phyloP scores from a whole-genome alignment of 371 early-diverging fungal species.

The Mortierella sp. region DNA sequence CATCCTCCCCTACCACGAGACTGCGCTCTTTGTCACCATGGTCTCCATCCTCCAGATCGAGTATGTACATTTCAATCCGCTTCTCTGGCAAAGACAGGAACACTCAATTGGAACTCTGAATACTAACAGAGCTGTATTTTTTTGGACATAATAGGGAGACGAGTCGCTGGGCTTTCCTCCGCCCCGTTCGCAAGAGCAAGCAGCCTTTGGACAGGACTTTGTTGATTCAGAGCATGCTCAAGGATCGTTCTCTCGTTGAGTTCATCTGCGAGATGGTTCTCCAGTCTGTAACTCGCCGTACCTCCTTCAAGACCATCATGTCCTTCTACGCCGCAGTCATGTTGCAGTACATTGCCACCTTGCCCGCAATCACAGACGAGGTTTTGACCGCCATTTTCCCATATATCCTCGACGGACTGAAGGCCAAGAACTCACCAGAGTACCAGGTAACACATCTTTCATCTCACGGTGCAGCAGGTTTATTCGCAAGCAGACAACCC shows the following conservation, averaged over 20 bases:
- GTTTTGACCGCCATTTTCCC: slow-evolving; percentile 69
- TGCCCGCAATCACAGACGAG: slow-evolving; percentile 64
- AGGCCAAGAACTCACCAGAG: slow-evolving; percentile 62
- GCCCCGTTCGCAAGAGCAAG: slow-evolving; percentile 68
- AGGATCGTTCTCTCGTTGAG: slow-evolving; percentile 73
- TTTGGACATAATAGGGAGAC: slow-evolving; percentile 58
- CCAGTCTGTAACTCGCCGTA: slow-evolving; percentile 55
- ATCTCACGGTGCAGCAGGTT: no score
- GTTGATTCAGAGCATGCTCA: slow-evolving; percentile 72
- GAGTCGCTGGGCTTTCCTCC: slow-evolving; percentile 78
- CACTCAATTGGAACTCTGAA: neutral
- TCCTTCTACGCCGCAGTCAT: slow-evolving; percentile 79
- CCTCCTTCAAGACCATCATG: slow-evolving; percentile 68
- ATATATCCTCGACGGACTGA: slow-evolving; percentile 68
- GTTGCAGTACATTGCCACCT: slow-evolving; percentile 69
- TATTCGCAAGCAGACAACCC: neutral
- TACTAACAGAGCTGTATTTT: neutral
- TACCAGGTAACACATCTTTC: slow-evolving; percentile 57
- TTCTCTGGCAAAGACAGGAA: neutral
- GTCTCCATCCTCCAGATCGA: slow-evolving; percentile 75
- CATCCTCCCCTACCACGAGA: slow-evolving; percentile 94
- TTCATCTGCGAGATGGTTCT: slow-evolving; percentile 75
- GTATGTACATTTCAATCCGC: slow-evolving; percentile 62
- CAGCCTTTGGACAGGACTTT: slow-evolving; percentile 73
- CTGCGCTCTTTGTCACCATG: slow-evolving; percentile 88